Evolutionary conservation across 352 stramenopile species (phyloP).

Genomic region (Globisporangium radiosum): DNA sequence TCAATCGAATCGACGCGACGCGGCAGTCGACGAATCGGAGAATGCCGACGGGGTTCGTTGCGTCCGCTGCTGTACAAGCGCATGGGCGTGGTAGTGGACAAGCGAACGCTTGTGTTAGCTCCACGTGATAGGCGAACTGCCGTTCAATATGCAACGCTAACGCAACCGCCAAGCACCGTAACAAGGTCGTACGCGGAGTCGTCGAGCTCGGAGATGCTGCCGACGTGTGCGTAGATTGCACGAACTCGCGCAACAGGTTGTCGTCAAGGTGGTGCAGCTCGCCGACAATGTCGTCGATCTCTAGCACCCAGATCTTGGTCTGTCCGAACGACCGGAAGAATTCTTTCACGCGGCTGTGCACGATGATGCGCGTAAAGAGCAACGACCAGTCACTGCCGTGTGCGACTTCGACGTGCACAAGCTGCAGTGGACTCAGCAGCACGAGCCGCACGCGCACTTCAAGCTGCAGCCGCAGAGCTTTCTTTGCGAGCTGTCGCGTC

Average conservation of each 20-base stretch:
- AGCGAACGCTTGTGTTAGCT: too few species aligned
- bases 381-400: conserved; percentile 28
- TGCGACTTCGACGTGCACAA: conserved; percentile 40
- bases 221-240: conserved; percentile 13
- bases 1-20: conserved; percentile 29
- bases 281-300: conserved; percentile 36
- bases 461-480: conserved; percentile 7
- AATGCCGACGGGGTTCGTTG: conserved; percentile 40
- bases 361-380: conserved; percentile 35
- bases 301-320: conserved; percentile 61
- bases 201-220: neutral
- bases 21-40: conserved; percentile 61
- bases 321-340: conserved; percentile 75
- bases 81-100: neutral
- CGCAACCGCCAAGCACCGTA: neutral
- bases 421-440: conserved; percentile 30
- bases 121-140: too few species aligned
- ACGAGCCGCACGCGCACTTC: conserved; percentile 40
- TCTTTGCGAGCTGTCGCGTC: conserved; percentile 30
- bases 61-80: neutral
- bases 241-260: conserved; percentile 18
- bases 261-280: conserved; percentile 35
- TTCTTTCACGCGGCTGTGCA: conserved; percentile 42
- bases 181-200: neutral
- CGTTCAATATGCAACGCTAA: too few species aligned